Percentiles rank a stretch among this genome's conserved stretches.
These are phyloP conservation scores for Triticum turgidum DNA, from an alignment of 176 grass and related monocot species.

Conservation along the genomic window DNA sequence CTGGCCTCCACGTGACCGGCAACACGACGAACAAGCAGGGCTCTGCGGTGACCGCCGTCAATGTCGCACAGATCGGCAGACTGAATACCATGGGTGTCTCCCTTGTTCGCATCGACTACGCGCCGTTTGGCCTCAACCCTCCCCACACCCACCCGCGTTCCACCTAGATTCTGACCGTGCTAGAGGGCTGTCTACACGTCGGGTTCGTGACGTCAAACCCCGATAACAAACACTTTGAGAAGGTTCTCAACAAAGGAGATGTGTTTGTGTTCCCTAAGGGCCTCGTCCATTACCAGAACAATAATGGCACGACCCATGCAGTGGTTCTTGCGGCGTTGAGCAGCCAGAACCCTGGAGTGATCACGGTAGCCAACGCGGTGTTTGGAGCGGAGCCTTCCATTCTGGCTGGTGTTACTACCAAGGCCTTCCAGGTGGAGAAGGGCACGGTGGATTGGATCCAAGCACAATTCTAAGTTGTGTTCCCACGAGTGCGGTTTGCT, in stretches of 20 bases:
- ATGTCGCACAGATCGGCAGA: conserved; percentile 18
- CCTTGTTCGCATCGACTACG: conserved; percentile 35
- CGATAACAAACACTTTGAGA: neutral
- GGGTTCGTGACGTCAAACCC: conserved; percentile 9
- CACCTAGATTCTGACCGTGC: neutral
- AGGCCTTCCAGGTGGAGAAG: too few species aligned
- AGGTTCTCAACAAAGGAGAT: conserved; percentile 11
- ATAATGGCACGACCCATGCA: conserved; percentile 17
- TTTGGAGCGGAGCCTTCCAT: too few species aligned
- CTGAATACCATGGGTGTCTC: conserved; percentile 38
- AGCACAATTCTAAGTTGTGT: too few species aligned
- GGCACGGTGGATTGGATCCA: too few species aligned
- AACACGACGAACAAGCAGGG: conserved; percentile 27
- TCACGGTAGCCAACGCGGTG: too few species aligned
- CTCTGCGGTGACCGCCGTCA: conserved; percentile 15
- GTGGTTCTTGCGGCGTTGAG: neutral
- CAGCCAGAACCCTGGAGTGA: too few species aligned
- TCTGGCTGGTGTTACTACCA: too few species aligned
- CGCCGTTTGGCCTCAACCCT: conserved; percentile 39
- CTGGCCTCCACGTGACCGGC: too few species aligned
- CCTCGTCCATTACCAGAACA: neutral
- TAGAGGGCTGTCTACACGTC: conserved; percentile 38
- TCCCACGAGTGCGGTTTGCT: too few species aligned
- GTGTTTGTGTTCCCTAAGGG: conserved; percentile 15
- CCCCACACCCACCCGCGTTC: too few species aligned